phyloP scores from a whole-genome alignment of 2,329 filamentous ascomycete species.

The Simplicillium sp. region DNA sequence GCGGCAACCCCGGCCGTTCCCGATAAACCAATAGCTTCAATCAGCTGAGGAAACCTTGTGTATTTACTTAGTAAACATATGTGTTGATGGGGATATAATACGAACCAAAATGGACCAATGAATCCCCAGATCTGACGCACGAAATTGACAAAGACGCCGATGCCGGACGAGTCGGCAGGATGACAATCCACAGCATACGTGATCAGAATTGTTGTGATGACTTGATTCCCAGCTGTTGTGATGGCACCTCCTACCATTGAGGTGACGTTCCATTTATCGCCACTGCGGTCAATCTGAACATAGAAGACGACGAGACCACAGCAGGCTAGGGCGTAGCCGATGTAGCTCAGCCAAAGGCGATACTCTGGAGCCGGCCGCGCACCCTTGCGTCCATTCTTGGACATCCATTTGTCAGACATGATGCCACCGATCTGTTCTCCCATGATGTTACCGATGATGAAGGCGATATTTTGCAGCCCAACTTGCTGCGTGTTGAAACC shows the following conservation, averaged over 20 bases:
- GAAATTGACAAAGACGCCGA: slow-evolving; percentile 50
- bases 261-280: slow-evolving; percentile 42
- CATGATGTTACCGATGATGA: slow-evolving; percentile 46
- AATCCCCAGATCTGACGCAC: slow-evolving; percentile 17
- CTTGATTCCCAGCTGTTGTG: slow-evolving; percentile 45
- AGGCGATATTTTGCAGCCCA: slow-evolving; percentile 46
- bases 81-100: too few species aligned
- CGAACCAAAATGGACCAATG: too few species aligned
- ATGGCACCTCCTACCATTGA: slow-evolving; percentile 44
- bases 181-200: slow-evolving; percentile 53
- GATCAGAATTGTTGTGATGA: slow-evolving; percentile 49
- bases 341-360: slow-evolving; percentile 47
- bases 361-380: slow-evolving; percentile 33
- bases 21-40: slow-evolving; percentile 45
- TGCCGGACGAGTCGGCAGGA: slow-evolving; percentile 37
- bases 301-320: slow-evolving; percentile 44
- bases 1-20: slow-evolving; percentile 8
- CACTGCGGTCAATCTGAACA: slow-evolving; percentile 35
- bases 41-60: too few species aligned
- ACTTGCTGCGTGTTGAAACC: slow-evolving; percentile 47
- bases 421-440: slow-evolving; percentile 49
- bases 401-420: slow-evolving; percentile 44
- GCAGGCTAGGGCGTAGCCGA: slow-evolving; percentile 39
- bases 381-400: slow-evolving; percentile 21
- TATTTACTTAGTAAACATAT: too few species aligned